Percentiles rank a stretch among this genome's conserved stretches.
Conservation (phyloP, 148 eudicot genomes). For the Heliosperma pusillum region DNA sequence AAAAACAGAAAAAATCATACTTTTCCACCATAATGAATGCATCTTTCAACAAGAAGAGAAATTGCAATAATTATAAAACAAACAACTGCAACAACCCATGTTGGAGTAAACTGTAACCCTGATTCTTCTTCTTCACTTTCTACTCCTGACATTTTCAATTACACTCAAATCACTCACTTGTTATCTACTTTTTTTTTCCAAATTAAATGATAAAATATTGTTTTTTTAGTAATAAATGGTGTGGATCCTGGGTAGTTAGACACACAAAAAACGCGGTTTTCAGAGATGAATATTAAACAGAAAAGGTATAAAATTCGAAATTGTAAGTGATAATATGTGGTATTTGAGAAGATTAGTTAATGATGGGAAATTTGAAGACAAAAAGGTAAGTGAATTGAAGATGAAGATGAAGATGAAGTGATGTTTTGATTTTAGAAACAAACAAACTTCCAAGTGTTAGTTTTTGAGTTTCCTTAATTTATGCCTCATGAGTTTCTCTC, state of each 20-base stretch:
- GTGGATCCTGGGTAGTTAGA: background rate
- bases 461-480: background rate
- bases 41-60: conserved; percentile 77
- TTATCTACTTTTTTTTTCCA: background rate
- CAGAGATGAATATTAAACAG: too few species aligned
- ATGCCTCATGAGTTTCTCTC: conserved; percentile 1
- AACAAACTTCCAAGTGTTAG: background rate
- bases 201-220: too few species aligned
- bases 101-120: conserved; percentile 72
- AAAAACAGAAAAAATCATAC: conserved; percentile 18
- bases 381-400: background rate
- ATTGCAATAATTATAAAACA: conserved; percentile 82
- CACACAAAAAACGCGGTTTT: background rate
- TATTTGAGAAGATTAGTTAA: background rate
- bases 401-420: background rate
- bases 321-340: background rate
- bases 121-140: conserved; percentile 37
- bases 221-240: background rate
- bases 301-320: too few species aligned
- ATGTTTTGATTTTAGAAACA: background rate
- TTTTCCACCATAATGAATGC: conserved; percentile 67
- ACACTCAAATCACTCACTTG: background rate
- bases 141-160: conserved; percentile 32
- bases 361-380: background rate
- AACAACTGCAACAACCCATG: conserved; percentile 95